Percentiles rank a stretch among this genome's conserved stretches.
phyloP scores from a whole-genome alignment of 129 eudicot genomes.

The Pittosporum tobira region DNA sequence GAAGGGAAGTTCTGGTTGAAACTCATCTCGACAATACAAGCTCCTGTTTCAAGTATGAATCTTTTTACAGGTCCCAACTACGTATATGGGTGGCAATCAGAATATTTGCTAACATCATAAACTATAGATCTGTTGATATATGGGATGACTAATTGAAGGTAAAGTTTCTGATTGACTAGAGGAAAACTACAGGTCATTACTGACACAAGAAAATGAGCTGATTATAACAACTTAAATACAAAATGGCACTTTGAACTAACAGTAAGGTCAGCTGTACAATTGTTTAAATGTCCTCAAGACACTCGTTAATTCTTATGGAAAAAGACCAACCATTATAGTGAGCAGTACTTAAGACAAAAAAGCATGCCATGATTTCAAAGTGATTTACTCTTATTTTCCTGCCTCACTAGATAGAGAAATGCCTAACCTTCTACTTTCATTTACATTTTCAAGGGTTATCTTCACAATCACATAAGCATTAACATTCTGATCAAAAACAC shows the following conservation, averaged over 20 bases:
- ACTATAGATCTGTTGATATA: neutral
- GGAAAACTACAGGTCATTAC: neutral
- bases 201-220: neutral
- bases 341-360: neutral
- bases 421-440: neutral
- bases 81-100: neutral
- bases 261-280: conserved; percentile 5
- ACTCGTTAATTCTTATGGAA: neutral
- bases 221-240: neutral
- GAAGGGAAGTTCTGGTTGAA: too few species aligned
- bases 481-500: neutral
- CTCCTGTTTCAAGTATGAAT: neutral
- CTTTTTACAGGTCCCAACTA: neutral
- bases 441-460: neutral
- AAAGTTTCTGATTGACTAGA: neutral
- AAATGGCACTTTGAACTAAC: neutral
- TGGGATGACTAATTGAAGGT: neutral
- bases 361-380: too few species aligned
- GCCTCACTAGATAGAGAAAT: neutral
- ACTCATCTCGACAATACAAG: neutral
- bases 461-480: neutral
- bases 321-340: neutral
- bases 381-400: neutral
- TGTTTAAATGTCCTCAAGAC: neutral
- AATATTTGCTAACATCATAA: neutral